phyloP scores from a whole-genome alignment of 805 yeast species.

The Candida caryicola region DNA sequence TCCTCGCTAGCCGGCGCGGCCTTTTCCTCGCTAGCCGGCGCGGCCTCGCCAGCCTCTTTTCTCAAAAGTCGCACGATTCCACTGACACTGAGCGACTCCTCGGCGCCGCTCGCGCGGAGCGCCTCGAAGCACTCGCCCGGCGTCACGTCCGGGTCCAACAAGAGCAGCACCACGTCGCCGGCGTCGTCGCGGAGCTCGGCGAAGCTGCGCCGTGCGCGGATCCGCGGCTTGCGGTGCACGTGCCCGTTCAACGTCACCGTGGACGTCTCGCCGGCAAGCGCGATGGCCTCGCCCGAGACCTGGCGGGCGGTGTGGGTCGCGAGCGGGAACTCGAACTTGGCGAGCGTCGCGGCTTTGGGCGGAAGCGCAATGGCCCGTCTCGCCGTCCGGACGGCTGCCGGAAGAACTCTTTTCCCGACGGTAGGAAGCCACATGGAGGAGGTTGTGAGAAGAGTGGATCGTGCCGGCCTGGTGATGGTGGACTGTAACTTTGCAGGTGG shows the following conservation, averaged over 20 bases:
- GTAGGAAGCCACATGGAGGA: too few relatives aligned
- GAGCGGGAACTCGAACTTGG: slow-evolving; percentile 34
- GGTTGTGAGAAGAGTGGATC: too few relatives aligned
- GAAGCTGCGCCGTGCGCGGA: slow-evolving; percentile 67
- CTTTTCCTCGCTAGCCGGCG: slow-evolving; percentile 7
- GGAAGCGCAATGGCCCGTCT: slow-evolving; percentile 14
- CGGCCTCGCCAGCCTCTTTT: slow-evolving; percentile 24
- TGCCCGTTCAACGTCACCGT: slow-evolving; percentile 71
- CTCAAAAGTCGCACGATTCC: slow-evolving; percentile 53
- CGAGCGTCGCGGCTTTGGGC: slow-evolving; percentile 17
- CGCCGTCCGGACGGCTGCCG: background rate
- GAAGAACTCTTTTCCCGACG: background rate
- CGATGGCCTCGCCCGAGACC: background rate
- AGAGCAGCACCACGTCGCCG: slow-evolving; percentile 62
- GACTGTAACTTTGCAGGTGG: too few relatives aligned
- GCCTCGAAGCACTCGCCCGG: slow-evolving; percentile 34
- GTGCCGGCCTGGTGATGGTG: too few relatives aligned
- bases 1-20: slow-evolving; percentile 8
- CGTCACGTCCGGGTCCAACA: slow-evolving; percentile 41
- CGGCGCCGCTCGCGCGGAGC: slow-evolving; percentile 53
- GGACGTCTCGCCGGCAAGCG: background rate
- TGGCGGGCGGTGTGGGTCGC: slow-evolving; percentile 28
- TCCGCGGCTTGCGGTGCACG: slow-evolving; percentile 72
- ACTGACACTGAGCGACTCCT: slow-evolving; percentile 67
- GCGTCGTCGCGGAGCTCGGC: slow-evolving; percentile 70